Percentiles rank a stretch among this genome's conserved stretches.
Conservation (phyloP, 2,329 filamentous ascomycete genomes). For the Phyllosticta citrichinensis region DNA sequence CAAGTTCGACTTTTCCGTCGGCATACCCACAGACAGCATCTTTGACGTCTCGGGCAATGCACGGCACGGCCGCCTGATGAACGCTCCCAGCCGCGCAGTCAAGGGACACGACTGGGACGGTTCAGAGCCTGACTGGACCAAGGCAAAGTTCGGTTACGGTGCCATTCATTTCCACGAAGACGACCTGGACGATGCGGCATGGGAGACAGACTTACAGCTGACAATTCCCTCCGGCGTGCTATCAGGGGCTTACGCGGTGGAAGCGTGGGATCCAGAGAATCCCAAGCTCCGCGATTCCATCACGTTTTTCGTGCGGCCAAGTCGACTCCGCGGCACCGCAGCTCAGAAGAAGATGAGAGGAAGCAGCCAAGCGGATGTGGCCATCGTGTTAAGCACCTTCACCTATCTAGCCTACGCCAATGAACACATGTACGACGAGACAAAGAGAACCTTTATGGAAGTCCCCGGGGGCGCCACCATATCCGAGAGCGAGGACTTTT, state of each 20-base stretch:
- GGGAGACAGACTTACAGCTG: slow-evolving; percentile 24
- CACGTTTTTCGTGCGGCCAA: slow-evolving; percentile 26
- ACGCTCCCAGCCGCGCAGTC: slow-evolving; percentile 25
- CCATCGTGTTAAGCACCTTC: slow-evolving; percentile 26
- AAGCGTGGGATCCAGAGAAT: slow-evolving; percentile 14
- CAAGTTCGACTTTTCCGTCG: slow-evolving; percentile 9
- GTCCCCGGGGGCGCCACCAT: slow-evolving; percentile 14
- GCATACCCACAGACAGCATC: slow-evolving; percentile 17
- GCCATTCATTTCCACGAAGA: slow-evolving; percentile 33
- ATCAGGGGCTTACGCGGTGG: slow-evolving; percentile 23
- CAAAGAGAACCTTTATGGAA: slow-evolving; percentile 15
- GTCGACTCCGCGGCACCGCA: slow-evolving; percentile 1
- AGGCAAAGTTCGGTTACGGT: slow-evolving; percentile 25
- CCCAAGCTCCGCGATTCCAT: slow-evolving; percentile 20
- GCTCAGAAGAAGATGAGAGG: not conserved
- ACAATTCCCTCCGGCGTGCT: slow-evolving; percentile 14
- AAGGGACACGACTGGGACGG: slow-evolving; percentile 26
- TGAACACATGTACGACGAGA: slow-evolving; percentile 26
- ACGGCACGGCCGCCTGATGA: slow-evolving; percentile 21
- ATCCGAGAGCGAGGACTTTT: slow-evolving; percentile 12
- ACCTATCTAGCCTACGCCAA: slow-evolving; percentile 32
- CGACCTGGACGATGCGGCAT: slow-evolving; percentile 28
- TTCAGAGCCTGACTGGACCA: slow-evolving; percentile 23
- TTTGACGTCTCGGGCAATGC: slow-evolving; percentile 19
- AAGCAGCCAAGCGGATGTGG: slow-evolving; percentile 13